Evolutionary conservation across 331 rosid genomes (phyloP), one percentile per base, ranked within the genome.

Genomic region (Quercus lobata): DNA sequence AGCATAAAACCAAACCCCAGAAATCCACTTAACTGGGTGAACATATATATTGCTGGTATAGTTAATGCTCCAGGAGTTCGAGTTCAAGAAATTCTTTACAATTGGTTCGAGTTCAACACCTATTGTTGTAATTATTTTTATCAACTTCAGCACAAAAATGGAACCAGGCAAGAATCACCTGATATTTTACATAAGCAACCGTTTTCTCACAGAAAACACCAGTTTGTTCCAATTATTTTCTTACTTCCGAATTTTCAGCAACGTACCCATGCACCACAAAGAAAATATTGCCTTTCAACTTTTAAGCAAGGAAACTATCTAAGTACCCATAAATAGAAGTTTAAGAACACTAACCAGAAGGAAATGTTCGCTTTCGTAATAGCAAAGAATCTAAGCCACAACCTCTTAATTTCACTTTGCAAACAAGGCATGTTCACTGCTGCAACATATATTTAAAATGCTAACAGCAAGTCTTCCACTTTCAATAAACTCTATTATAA

Each of bases 341-440:
- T 78, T 41, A 75, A 66, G 66, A 57, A 52, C 53, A 71, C 34
- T 30, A 84, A 68, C 70, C 52, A 81, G 46, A 71, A 78, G 75
- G 69, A 46, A 83, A 71, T n/a, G 52, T 63, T 69, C 74, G 71
- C 56, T 86, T 88, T 68, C 88, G 83, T 75, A 84, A 83, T 53
- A 76, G 89, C 86, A 74, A 87, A 82, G 91, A 77, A 76, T 87
- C 72, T 27, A 53, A 76, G 57, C 87, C 16, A 3, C 79, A 83
- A 54, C 78, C 63, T 77, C 27, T 74, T 15, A 44, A 66, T 41
- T 74, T 77, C 76, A 61, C 54, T 68, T 46, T 76, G 76, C 77
- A 75, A 69, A 71, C 78, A 83, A 75, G 78, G 32, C 81, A 81
- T 69, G 76, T 74, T 76, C 70, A 52, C 63, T 84, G 35, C 77